These are phyloP conservation scores for Wallemia hederae DNA, from an alignment of 1,284 basidiomycete species.

Conservation along the genomic window DNA sequence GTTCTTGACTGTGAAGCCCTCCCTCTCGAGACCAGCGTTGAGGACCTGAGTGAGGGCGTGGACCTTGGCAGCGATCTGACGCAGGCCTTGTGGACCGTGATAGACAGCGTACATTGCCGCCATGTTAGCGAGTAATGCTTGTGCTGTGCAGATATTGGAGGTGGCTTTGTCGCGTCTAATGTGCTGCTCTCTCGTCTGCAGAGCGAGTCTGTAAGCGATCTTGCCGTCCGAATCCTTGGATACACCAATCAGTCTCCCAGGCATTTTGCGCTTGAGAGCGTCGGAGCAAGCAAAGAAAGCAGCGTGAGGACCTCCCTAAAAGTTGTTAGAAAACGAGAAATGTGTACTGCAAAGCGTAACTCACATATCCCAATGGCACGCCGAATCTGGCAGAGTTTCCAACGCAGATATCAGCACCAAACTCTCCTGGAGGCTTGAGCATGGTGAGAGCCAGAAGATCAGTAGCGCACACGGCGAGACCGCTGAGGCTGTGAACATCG, in stretches of 20 bases:
- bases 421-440: conserved; percentile 87
- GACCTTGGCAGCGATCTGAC: conserved; percentile 61
- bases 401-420: conserved; percentile 87
- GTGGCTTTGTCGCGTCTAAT: conserved; percentile 87
- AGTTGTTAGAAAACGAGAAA: conserved; percentile 34
- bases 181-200: conserved; percentile 90
- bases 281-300: conserved; percentile 91
- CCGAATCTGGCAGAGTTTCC: conserved; percentile 91
- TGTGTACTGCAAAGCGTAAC: background rate
- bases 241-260: conserved; percentile 70
- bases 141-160: conserved; percentile 67
- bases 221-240: conserved; percentile 60
- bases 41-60: conserved; percentile 66
- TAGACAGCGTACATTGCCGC: conserved; percentile 93
- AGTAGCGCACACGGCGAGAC: conserved; percentile 56
- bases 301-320: conserved; percentile 73
- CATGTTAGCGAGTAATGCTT: conserved; percentile 86
- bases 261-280: conserved; percentile 84
- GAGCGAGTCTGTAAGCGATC: conserved; percentile 65
- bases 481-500: conserved; percentile 42
- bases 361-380: conserved; percentile 17
- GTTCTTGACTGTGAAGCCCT: conserved; percentile 34
- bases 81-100: conserved; percentile 67
- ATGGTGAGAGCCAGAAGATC: conserved; percentile 78
- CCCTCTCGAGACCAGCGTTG: conserved; percentile 30